phyloP scores from a whole-genome alignment of 2,329 filamentous ascomycete species.

The Stenocarpella maydis region DNA sequence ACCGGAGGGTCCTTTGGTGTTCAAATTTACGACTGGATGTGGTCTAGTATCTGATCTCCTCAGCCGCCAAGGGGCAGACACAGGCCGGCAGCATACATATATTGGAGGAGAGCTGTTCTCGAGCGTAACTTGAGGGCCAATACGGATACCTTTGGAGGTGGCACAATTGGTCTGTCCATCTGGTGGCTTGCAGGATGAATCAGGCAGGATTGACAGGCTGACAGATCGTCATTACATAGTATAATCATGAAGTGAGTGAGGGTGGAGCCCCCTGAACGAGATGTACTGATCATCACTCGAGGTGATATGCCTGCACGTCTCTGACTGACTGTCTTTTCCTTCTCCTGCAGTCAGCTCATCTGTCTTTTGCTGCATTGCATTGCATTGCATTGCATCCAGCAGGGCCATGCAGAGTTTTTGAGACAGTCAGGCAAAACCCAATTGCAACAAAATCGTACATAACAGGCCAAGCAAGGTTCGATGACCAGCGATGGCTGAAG shows the following conservation, averaged over 20 bases:
- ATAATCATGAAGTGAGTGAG: background rate
- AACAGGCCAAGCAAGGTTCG: too few species aligned
- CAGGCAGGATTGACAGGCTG: too few species aligned
- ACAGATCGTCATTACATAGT: constrained; percentile 9
- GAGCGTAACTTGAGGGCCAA: background rate
- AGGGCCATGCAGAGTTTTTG: constrained; percentile 4
- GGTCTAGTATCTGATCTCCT: background rate
- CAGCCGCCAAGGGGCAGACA: too few species aligned
- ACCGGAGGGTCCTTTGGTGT: background rate
- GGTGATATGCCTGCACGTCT: too few species aligned
- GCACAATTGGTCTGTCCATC: too few species aligned
- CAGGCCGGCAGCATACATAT: too few species aligned
- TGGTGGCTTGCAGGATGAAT: background rate
- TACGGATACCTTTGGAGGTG: background rate
- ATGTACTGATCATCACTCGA: too few species aligned
- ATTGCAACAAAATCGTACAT: constrained; percentile 9
- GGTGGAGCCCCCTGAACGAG: constrained; percentile 6
- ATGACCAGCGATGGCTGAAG: background rate
- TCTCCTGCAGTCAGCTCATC: too few species aligned
- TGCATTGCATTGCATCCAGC: constrained; percentile 5
- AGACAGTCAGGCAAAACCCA: constrained; percentile 11
- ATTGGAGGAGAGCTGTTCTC: too few species aligned
- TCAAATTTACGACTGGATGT: background rate
- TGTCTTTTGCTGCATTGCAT: too few species aligned
- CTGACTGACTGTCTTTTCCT: background rate